phyloP scores from a whole-genome alignment of 169 alveolate genomes.

The Besnoitia besnoiti region DNA sequence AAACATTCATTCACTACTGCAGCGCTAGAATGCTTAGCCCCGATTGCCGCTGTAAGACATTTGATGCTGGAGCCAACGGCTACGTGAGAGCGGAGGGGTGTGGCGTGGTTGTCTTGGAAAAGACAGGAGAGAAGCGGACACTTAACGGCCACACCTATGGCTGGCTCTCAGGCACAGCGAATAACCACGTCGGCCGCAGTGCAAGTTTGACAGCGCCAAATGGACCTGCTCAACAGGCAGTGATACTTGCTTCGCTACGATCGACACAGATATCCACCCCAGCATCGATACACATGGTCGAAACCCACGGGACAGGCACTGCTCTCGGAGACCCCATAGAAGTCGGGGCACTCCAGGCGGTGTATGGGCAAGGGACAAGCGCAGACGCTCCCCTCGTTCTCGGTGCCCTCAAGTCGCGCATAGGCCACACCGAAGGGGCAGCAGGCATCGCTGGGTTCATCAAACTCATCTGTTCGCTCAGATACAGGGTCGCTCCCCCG shows the following conservation, averaged over 20 bases:
- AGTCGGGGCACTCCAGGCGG: constrained; percentile 74
- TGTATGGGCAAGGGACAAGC: constrained; percentile 51
- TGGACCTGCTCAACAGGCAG: constrained; percentile 78
- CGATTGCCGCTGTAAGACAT: constrained; percentile 74
- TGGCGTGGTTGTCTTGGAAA: constrained; percentile 72
- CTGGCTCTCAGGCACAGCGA: constrained; percentile 70
- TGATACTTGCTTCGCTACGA: constrained; percentile 65
- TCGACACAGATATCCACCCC: not conserved
- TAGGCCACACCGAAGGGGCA: constrained; percentile 77
- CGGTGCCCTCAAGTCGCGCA: constrained; percentile 71
- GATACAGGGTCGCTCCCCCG: constrained; percentile 74
- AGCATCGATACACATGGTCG: constrained; percentile 47
- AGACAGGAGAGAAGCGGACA: constrained; percentile 34
- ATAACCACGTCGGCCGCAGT: constrained; percentile 77
- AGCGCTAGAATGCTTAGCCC: constrained; percentile 73
- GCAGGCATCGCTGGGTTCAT: constrained; percentile 78
- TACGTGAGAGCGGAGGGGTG: constrained; percentile 79
- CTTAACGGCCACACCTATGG: constrained; percentile 62
- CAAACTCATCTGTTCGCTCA: constrained; percentile 68
- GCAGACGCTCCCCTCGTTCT: constrained; percentile 65
- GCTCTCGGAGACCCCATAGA: constrained; percentile 80
- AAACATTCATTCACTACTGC: constrained; percentile 69
- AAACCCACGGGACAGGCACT: constrained; percentile 82
- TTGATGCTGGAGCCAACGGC: constrained; percentile 78
- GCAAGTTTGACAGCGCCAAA: constrained; percentile 81